Percentiles rank a stretch among this genome's conserved stretches.
Conservation (phyloP, 305 asterid genomes). For the Plantago lanceolata region DNA sequence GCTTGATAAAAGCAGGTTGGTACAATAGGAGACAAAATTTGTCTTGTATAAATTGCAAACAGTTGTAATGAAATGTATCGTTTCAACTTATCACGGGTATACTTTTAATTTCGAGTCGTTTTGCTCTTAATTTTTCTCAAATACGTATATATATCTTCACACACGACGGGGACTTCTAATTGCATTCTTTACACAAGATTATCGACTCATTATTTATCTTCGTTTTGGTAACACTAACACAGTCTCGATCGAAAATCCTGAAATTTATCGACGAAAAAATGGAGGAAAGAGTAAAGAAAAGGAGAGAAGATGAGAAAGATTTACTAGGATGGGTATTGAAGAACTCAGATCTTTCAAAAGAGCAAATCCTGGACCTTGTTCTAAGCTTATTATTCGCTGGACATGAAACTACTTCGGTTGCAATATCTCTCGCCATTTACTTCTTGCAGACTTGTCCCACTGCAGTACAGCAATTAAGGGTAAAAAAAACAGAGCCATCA, state of each 20-base stretch:
- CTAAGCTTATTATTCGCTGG: conserved; percentile 84
- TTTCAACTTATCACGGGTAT: too few species aligned
- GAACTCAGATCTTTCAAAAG: conserved; percentile 68
- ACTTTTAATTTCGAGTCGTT: too few species aligned
- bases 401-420: conserved; percentile 84
- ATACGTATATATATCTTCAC: too few species aligned
- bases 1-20: too few species aligned
- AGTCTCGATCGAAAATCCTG: conserved; percentile 80
- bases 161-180: too few species aligned
- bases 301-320: conserved; percentile 46
- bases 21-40: too few species aligned
- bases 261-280: conserved; percentile 59
- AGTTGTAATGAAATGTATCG: too few species aligned
- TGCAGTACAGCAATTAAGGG: conserved; percentile 62
- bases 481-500: conserved; percentile 16
- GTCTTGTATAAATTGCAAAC: too few species aligned
- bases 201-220: background rate
- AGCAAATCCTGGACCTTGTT: conserved; percentile 74
- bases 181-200: background rate
- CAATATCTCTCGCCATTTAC: conserved; percentile 77
- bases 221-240: background rate
- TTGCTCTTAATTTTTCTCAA: too few species aligned
- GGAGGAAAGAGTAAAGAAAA: conserved; percentile 53
- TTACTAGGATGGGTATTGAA: conserved; percentile 80
- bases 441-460: conserved; percentile 66